Evolutionary conservation across 2,329 filamentous ascomycete genomes (phyloP), one percentile per base, ranked within the genome.

Genomic region (Talaromyces sp.): DNA sequence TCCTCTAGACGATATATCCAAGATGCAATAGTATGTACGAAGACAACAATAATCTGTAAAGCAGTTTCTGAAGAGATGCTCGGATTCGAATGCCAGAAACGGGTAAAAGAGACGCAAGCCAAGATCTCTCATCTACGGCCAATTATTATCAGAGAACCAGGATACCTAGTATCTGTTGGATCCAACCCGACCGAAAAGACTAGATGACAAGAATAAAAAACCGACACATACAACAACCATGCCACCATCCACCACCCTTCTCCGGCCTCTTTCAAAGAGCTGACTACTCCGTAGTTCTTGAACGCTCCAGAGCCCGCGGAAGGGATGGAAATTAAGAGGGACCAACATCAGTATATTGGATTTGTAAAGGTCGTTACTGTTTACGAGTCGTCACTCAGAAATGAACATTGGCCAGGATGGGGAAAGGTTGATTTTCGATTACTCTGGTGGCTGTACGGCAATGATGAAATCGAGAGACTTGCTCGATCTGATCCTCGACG

Each of bases 371-470:
- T 48, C 10, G 15, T 48, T 31, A 48, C 43, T 11, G 6, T 5
- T 5, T 48, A 48, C 10, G 25, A 31, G 25, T 39, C 13, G 10
- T 53, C 50, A 3, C 15, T 19, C 3, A 40, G 21, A 53, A 53
- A 19, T n/a, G 22, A 53, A 2, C 13, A 53, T 21, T 53, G 51
- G 37, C 51, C 51, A 43, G 37, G 36, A 37, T 53, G 51, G 51
- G 51, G 36, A 3, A 53, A 21, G 37, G 5, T 53, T 53, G 51
- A 53, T 41, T 53, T 53, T 11, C 37, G 37, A 10, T 28, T 41
- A 39, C 51, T 53, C 51, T 53, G 22, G 36, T 22, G 15, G 17
- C 19, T 21, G n/a, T 13, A 15, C 15, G n/a, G 10, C n/a, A 1
- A 28, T 1, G 25, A 53, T 53, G 37, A 53, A 53, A 53, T 53